Percentiles rank a stretch among this genome's conserved stretches.
Conservation (phyloP, 441 rosid genomes). For the Daphne laureola region DNA sequence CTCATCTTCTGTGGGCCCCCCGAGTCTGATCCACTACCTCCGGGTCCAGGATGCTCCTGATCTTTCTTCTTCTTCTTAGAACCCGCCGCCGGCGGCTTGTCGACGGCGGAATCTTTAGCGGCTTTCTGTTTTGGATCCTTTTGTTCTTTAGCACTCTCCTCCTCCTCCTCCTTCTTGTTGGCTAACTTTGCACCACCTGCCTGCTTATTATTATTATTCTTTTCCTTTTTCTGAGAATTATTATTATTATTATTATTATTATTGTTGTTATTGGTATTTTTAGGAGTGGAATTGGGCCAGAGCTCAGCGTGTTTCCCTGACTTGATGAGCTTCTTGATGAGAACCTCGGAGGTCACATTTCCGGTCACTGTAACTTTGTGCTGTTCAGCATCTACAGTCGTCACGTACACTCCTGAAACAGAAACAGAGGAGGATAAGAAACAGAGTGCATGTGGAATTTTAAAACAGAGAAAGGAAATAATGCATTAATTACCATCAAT, state of each 20-base stretch:
- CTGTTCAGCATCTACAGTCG: conserved; percentile 35
- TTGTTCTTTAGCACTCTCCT: background rate
- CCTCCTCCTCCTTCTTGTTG: conserved; percentile 23
- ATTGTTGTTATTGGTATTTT: no score
- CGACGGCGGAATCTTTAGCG: conserved; percentile 4
- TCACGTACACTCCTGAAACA: conserved; percentile 42
- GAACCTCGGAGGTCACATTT: conserved; percentile 37
- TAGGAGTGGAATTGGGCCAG: conserved; percentile 22
- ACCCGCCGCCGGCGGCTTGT: conserved; percentile 16
- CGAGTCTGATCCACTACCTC: conserved; percentile 12
- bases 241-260: no score
- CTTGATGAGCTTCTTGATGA: conserved; percentile 43
- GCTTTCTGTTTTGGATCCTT: conserved; percentile 20
- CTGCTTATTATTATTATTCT: conserved; percentile 22
- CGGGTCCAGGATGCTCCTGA: conserved; percentile 15
- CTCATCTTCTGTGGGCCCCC: conserved; percentile 16
- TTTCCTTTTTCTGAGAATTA: conserved; percentile 20
- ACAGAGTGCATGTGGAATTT: background rate
- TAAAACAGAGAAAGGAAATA: no score
- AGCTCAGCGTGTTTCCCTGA: conserved; percentile 54
- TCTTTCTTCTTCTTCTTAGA: conserved; percentile 33
- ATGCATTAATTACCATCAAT: conserved; percentile 25
- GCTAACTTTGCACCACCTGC: conserved; percentile 17
- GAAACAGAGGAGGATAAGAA: no score
- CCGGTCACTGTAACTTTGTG: conserved; percentile 59